These are phyloP conservation scores for Trametes punicea DNA, from an alignment of 768 basidiomycete species.

Conservation along the genomic window DNA sequence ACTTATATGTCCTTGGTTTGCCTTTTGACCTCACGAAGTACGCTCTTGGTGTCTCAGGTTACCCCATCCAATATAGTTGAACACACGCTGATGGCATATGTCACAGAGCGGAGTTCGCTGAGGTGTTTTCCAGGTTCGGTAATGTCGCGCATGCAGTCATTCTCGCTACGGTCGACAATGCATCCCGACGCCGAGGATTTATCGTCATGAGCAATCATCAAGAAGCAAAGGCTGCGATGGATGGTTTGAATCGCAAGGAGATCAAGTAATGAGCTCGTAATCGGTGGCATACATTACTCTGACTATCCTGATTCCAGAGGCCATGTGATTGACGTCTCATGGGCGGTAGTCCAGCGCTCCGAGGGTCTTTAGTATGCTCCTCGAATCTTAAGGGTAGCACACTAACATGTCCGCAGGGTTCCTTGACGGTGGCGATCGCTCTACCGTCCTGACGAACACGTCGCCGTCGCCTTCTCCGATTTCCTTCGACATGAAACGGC, in stretches of 20 bases:
- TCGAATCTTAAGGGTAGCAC: not conserved
- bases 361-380: conserved; percentile 46
- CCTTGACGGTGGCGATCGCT: conserved; percentile 77
- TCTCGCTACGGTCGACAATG: conserved; percentile 79
- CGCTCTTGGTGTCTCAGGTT: no score
- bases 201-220: conserved; percentile 75
- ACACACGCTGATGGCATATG: not conserved
- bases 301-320: no score
- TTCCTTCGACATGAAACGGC: conserved; percentile 26
- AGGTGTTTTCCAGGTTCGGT: conserved; percentile 62
- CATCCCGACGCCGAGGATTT: conserved; percentile 80
- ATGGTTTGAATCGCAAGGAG: conserved; percentile 60
- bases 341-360: conserved; percentile 86
- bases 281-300: not conserved
- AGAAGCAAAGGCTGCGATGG: conserved; percentile 70
- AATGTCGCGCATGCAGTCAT: conserved; percentile 75
- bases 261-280: conserved; percentile 48
- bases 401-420: conserved; percentile 47
- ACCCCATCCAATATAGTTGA: conserved; percentile 9
- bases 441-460: conserved; percentile 54
- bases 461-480: conserved; percentile 32
- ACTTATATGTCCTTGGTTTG: conserved; percentile 80
- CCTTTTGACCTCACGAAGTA: conserved; percentile 82
- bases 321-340: conserved; percentile 75
- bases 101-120: conserved; percentile 47